Base-by-base conservation (phyloP, 345 rosid genomes). In the Raphanus raphanistrum region DNA sequence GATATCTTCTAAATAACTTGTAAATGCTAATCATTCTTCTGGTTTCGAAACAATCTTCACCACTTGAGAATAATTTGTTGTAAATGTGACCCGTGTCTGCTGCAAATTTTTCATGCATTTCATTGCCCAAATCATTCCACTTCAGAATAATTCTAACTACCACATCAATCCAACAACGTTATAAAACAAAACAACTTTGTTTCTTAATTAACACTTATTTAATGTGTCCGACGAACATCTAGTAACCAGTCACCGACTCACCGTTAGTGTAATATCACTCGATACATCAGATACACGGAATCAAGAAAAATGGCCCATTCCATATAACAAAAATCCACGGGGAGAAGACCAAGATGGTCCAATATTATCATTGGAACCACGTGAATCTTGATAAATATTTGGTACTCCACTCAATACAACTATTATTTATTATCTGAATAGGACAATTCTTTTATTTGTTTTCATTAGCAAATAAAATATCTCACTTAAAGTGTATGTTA, bases 311-410 rank as follows among this genome's bases (percentile, higher is more conserved):
- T 78, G 72, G 38, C 72, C 72, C 72, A 60, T 78, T 41, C 64
- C 5, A 73, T 67, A 60, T 60, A 67, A 79, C 73, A 26, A 73
- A 79, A 73, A 73, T 15, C 74, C 35, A 73, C 65, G 74, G 65
- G 82, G 64, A 79, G 78, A 73, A 63, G 82, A 79, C 70, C 59
- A 72, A 64, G 81, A 79, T 79, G 82, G 82, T 79, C 82, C 78
- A 79, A 73, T 67, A 50, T 26, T 73, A 79, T 79, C 65, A 73
- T 67, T 79, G 78, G 70, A 79, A 73, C 70, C 82, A 79, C 82
- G 82, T 79, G 82, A 79, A 72, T 73, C 74, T 73, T 78, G 73
- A 67, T 78, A 78, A 78, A 73, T 78, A 45, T 73, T 79, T 73
- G 78, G 70, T 73, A 79, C 74, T 73, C 78, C 48, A 59, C 73